Percentiles rank a stretch among this genome's conserved stretches.
phyloP scores from a whole-genome alignment of 2,329 filamentous ascomycete species.

The Leptographium wingfieldii region DNA sequence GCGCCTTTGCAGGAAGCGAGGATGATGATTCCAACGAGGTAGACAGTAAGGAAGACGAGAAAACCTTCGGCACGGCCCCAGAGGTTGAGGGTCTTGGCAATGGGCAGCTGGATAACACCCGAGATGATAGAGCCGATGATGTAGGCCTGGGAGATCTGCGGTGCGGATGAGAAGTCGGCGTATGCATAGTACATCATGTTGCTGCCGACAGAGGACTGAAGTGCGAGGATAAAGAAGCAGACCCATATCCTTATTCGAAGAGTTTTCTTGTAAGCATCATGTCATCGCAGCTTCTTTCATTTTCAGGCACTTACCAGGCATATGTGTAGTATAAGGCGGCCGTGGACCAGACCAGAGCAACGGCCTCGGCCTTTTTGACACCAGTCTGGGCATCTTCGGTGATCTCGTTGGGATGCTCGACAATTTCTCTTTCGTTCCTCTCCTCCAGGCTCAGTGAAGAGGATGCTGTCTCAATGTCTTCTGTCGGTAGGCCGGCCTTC shows the following conservation, averaged over 20 bases:
- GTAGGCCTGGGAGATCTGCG: constrained; percentile 36
- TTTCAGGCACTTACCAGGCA: constrained; percentile 22
- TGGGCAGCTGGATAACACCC: constrained; percentile 48
- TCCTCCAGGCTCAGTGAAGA: background rate
- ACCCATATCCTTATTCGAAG: constrained; percentile 20
- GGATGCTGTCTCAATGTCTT: background rate
- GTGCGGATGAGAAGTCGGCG: constrained; percentile 38
- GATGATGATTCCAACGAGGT: constrained; percentile 42
- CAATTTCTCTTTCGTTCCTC: background rate
- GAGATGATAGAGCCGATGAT: constrained; percentile 42
- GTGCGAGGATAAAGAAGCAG: constrained; percentile 19
- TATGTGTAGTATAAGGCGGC: constrained; percentile 29
- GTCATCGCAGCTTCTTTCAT: no score
- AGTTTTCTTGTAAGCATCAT: no score
- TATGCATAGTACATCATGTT: constrained; percentile 35
- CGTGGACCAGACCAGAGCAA: constrained; percentile 29
- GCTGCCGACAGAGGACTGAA: constrained; percentile 17
- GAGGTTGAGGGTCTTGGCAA: constrained; percentile 54
- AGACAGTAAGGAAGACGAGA: constrained; percentile 36
- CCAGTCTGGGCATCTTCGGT: constrained; percentile 24
- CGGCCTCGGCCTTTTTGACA: constrained; percentile 35
- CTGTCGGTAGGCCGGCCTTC: background rate
- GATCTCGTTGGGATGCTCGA: background rate
- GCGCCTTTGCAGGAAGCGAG: constrained; percentile 51
- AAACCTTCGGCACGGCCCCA: constrained; percentile 55